Percentiles rank a stretch among this genome's conserved stretches.
Conservation (phyloP, 345 rosid genomes). For the Eutrema heterophyllum region DNA sequence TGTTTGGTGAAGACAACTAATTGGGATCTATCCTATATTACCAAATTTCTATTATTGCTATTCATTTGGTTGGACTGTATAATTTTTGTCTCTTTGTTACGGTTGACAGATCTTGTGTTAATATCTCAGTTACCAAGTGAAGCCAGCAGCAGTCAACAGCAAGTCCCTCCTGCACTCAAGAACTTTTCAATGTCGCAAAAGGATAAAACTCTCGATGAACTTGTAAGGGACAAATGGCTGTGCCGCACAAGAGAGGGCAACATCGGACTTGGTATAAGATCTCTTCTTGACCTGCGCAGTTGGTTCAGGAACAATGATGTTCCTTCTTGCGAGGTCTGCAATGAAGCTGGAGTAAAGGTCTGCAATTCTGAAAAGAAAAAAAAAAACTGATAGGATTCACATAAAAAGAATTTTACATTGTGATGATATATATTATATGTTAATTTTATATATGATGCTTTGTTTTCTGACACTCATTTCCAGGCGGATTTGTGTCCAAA, state of each 20-base stretch:
- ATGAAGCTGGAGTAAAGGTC: conserved; percentile 90
- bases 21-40: not conserved
- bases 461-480: conserved; percentile 2
- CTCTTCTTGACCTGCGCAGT: conserved; percentile 80
- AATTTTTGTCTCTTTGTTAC: not conserved
- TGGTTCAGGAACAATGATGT: conserved; percentile 67
- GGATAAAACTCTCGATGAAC: conserved; percentile 72
- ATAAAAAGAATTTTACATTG: not conserved
- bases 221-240: conserved; percentile 76
- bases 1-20: not conserved
- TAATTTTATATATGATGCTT: conserved; percentile 1
- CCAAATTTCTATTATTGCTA: not conserved
- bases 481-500: conserved; percentile 76
- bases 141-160: conserved; percentile 33
- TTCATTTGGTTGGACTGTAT: not conserved
- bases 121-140: conserved; percentile 38
- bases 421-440: not conserved
- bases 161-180: conserved; percentile 65
- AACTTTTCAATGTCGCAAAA: conserved; percentile 79
- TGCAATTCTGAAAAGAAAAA: not conserved
- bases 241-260: conserved; percentile 49
- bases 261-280: conserved; percentile 74
- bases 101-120: conserved; percentile 7
- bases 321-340: conserved; percentile 86
- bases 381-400: not conserved